Evolutionary conservation across 1,284 basidiomycete genomes (phyloP).

Genomic region (Leccinum fallax): DNA sequence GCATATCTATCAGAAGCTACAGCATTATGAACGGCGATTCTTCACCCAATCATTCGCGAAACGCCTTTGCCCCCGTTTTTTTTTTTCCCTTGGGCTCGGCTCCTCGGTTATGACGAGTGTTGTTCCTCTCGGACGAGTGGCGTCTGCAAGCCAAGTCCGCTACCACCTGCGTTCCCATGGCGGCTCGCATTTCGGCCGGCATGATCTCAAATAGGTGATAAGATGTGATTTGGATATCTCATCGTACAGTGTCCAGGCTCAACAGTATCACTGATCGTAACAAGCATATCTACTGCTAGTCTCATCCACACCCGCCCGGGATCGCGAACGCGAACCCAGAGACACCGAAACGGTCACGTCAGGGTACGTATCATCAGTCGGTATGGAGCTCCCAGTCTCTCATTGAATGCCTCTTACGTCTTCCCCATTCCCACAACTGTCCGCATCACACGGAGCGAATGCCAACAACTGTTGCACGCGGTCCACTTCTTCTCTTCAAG

Average conservation of each 20-base stretch:
- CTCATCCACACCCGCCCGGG: constrained; percentile 4
- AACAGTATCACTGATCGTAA: neutral
- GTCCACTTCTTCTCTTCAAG: neutral
- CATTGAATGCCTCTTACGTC: constrained; percentile 12
- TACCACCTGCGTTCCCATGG: neutral
- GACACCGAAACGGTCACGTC: constrained; percentile 10
- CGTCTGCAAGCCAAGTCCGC: neutral
- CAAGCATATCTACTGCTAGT: neutral
- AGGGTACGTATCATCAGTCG: neutral
- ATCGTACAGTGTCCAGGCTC: neutral
- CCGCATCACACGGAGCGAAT: constrained; percentile 14
- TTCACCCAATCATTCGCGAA: neutral
- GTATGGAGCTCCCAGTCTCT: neutral
- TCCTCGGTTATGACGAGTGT: neutral
- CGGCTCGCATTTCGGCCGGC: neutral
- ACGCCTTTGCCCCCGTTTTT: neutral
- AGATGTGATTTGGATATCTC: neutral
- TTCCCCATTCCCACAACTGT: constrained; percentile 14
- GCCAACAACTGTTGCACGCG: constrained; percentile 11
- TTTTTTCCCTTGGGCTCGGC: neutral
- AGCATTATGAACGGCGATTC: constrained; percentile 5
- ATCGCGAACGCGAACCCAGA: constrained; percentile 10
- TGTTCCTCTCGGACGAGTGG: constrained; percentile 1
- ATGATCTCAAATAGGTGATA: neutral
- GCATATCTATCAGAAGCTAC: constrained; percentile 18